Evolutionary conservation across 1,284 basidiomycete genomes (phyloP).

Genomic region (Tausonia pullulans): DNA sequence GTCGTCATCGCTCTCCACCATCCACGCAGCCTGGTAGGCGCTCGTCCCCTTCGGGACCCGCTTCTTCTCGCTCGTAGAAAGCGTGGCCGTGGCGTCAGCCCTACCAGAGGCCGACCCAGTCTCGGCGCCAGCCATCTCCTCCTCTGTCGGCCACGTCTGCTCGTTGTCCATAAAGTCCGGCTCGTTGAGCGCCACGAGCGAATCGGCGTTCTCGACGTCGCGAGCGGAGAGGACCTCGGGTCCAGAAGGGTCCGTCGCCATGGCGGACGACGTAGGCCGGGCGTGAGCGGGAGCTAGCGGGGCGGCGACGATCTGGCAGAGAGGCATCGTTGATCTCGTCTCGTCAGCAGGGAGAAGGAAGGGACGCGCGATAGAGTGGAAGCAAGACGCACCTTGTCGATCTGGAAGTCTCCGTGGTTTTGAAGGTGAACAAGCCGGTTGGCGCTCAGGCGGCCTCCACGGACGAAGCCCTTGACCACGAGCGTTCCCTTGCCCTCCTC

Average conservation of each 20-base stretch:
- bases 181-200: constrained; percentile 74
- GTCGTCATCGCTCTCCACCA: constrained; percentile 58
- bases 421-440: constrained; percentile 83
- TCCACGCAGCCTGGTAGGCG: constrained; percentile 89
- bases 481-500: constrained; percentile 40
- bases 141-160: constrained; percentile 98
- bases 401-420: constrained; percentile 76
- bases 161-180: constrained; percentile 85
- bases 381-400: constrained; percentile 53
- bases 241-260: constrained; percentile 22
- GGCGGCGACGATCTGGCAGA: constrained; percentile 35
- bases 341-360: constrained; percentile 17
- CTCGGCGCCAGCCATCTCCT: constrained; percentile 60
- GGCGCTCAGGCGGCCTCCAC: constrained; percentile 67
- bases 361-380: constrained; percentile 5
- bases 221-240: constrained; percentile 25
- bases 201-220: constrained; percentile 59
- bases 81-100: constrained; percentile 44
- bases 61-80: constrained; percentile 60
- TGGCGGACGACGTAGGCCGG: constrained; percentile 21
- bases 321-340: not conserved
- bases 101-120: constrained; percentile 27
- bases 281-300: constrained; percentile 37
- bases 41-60: constrained; percentile 79
- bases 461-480: constrained; percentile 68